Conservation (phyloP, 805 yeast species). For the fission yeast (Schizosaccharomyces pombe) region DNA sequence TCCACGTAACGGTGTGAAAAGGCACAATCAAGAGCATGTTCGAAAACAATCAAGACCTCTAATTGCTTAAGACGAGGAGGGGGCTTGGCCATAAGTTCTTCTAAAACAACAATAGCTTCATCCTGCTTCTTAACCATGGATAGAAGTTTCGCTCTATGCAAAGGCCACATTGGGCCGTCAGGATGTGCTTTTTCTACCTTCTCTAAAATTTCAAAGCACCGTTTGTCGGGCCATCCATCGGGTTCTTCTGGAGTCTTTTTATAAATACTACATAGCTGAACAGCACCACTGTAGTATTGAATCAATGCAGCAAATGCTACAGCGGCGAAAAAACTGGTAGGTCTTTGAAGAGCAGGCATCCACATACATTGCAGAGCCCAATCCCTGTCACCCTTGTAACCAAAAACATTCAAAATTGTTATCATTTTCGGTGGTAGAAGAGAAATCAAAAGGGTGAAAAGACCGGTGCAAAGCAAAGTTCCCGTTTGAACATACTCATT, state of each 20-base stretch:
- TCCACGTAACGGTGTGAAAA: not conserved
- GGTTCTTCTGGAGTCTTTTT: not conserved
- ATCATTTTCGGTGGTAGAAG: conserved; percentile 1
- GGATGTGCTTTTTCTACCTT: not conserved
- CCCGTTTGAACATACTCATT: conserved; percentile 1
- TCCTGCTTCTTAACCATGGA: not conserved
- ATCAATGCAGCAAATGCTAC: not conserved
- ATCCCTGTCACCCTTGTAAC: not conserved
- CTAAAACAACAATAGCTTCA: not conserved
- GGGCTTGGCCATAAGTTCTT: not conserved
- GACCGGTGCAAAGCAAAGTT: not conserved
- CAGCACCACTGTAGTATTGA: conserved; percentile 1
- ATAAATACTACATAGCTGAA: not conserved
- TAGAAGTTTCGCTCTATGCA: not conserved
- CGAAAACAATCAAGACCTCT: not conserved
- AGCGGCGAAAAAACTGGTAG: not conserved
- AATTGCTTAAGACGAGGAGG: not conserved
- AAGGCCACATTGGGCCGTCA: conserved; percentile 1
- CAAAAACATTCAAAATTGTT: not conserved
- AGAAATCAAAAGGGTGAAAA: not conserved
- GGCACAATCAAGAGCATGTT: not conserved
- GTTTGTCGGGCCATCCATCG: not conserved
- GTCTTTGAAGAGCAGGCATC: not conserved
- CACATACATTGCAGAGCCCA: not conserved
- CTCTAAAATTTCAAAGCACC: not conserved